Evolutionary conservation across 73 alveolate species (phyloP).

Genomic region (Blepharisma stoltei): DNA sequence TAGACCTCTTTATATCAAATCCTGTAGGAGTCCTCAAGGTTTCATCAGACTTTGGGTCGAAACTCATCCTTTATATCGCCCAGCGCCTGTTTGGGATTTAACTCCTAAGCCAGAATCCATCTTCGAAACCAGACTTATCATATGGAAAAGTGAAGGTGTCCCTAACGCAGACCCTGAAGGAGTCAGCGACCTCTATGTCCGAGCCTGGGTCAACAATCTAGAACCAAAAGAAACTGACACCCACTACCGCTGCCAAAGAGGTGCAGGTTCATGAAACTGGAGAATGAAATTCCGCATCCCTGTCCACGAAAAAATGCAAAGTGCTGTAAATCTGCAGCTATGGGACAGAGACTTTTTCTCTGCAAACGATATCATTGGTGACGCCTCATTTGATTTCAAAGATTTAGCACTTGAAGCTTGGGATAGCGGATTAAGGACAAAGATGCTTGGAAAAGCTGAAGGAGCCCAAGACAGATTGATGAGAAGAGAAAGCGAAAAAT

Average conservation of each 20-base stretch:
- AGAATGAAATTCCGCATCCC: constrained; percentile 79
- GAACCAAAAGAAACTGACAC: constrained; percentile 89
- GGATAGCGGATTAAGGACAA: constrained; percentile 40
- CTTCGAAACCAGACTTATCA: constrained; percentile 83
- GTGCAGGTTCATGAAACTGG: constrained; percentile 90
- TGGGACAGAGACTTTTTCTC: constrained; percentile 92
- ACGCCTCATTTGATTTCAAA: constrained; percentile 46
- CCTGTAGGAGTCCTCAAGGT: constrained; percentile 83
- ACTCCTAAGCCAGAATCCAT: constrained; percentile 79
- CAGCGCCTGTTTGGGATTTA: constrained; percentile 78
- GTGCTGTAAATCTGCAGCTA: constrained; percentile 65
- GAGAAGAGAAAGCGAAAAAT: constrained; percentile 4
- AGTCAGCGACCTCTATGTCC: constrained; percentile 88
- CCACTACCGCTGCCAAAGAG: constrained; percentile 90
- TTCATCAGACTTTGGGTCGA: constrained; percentile 88
- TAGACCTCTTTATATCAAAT: constrained; percentile 81
- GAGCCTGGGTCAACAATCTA: constrained; percentile 84
- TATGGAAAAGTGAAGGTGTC: constrained; percentile 92
- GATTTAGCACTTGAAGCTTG: constrained; percentile 44
- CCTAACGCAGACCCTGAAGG: constrained; percentile 92
- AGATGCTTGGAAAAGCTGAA: constrained; percentile 35
- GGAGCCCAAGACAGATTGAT: constrained; percentile 9
- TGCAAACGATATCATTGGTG: constrained; percentile 91
- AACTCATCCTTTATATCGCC: constrained; percentile 64
- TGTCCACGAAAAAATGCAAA: constrained; percentile 60